phyloP scores from a whole-genome alignment of 768 basidiomycete species.

The Gautieria morchelliformis region DNA sequence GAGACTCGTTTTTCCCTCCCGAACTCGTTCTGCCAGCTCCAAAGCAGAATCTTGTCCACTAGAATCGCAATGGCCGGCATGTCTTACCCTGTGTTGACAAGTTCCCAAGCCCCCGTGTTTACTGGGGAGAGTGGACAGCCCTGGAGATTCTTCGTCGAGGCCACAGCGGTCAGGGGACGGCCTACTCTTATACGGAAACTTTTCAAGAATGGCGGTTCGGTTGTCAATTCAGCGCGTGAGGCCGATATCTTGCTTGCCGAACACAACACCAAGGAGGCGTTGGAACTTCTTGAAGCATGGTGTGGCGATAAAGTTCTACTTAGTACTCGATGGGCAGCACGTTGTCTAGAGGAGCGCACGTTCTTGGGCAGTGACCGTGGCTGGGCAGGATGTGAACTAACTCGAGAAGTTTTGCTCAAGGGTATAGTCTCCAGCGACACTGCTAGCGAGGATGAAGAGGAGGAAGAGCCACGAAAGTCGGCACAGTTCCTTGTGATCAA shows the following conservation, averaged over 20 bases:
- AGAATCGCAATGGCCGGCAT: neutral
- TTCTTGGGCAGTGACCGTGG: neutral
- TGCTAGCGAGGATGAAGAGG: neutral
- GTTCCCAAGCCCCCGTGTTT: neutral
- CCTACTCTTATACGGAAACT: neutral
- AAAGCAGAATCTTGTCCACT: no score
- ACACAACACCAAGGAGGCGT: neutral
- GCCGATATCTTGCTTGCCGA: constrained; percentile 7
- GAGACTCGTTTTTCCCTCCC: no score
- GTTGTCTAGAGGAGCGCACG: neutral
- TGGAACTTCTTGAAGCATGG: constrained; percentile 3
- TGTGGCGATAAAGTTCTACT: neutral
- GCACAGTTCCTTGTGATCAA: neutral
- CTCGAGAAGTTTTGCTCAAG: neutral
- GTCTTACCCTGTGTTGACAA: neutral
- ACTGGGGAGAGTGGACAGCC: neutral
- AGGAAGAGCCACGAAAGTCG: neutral
- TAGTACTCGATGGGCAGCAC: neutral
- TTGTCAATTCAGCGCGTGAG: neutral
- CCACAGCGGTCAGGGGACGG: neutral
- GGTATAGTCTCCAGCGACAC: neutral
- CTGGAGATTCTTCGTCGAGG: constrained; percentile 1
- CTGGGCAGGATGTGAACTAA: neutral
- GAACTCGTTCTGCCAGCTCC: no score
- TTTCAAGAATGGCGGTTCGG: neutral